Evolutionary conservation across 441 rosid species (phyloP), one percentile per base, ranked within the genome.

Genomic region (Mallotus japonicus): DNA sequence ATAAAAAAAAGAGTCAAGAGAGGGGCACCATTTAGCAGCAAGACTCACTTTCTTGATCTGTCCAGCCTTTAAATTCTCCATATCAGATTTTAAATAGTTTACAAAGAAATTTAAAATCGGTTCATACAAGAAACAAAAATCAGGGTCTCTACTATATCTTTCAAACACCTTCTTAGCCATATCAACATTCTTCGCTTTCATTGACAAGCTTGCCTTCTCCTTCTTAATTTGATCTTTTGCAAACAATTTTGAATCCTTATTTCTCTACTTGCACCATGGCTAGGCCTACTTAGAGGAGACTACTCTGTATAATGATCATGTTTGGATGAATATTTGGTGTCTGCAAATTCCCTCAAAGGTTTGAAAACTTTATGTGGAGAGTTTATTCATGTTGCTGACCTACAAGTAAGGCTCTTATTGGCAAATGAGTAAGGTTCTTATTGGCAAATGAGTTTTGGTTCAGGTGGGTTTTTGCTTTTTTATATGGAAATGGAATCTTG

Each of bases 1-100:
- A 55, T 80, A 80, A 37, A 72, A 76, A 0, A 77, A 76, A 15
- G 80, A 76, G 28, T 70, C 78, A 8, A 73, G 34, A 5, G 80
- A 80, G 0, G 83, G 78, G 8, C 83, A 80, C 80, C 83, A 80
- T 62, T 80, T 80, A 9, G 78, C 83, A 0, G 80, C 83, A 22
- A 80, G 72, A 32, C 78, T 70, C 51, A 77, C 37, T 19, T 74
- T 67, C 6, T 0, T 55, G 6, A 17, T 16, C 1, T 71, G 16
- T 0, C 73, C 67, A 6, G 83, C 65, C 13, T 67, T 71, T 24
- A 80, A 6, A 32, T 37, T 20, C 22, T 71, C 73, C 59, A 74
- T 16, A 19, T 80, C 80, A 3, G 51, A 17, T 56, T 70, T 77
- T 24, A 77, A 47, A 40, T 55, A 13, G 0, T 73, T 77, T 0